These are phyloP conservation scores for Gastrolobium villosum DNA, from an alignment of 306 rosid species.

Conservation along the genomic window DNA sequence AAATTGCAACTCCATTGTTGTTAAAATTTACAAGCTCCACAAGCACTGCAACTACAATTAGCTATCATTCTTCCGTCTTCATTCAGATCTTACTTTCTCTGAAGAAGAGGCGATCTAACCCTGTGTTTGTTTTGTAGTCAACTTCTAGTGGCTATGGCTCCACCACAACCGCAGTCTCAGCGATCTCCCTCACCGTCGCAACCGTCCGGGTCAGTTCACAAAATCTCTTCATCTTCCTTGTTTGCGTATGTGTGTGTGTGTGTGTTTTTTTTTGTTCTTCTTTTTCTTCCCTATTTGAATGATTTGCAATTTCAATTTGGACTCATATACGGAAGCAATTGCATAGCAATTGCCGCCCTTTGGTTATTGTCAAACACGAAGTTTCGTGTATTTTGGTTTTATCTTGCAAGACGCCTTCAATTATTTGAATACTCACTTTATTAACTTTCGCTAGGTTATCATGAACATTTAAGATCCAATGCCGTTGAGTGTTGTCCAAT, in stretches of 20 bases:
- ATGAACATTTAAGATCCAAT: slow-evolving; percentile 29
- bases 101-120: slow-evolving; percentile 40
- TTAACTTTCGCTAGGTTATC: slow-evolving; percentile 32
- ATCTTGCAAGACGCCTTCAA: not conserved
- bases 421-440: not conserved
- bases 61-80: slow-evolving; percentile 35
- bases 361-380: slow-evolving; percentile 26
- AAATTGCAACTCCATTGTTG: not conserved
- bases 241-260: not conserved
- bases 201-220: slow-evolving; percentile 84
- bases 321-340: slow-evolving; percentile 40
- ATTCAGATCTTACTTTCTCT: slow-evolving; percentile 52
- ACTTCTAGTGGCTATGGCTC: slow-evolving; percentile 79
- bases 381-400: slow-evolving; percentile 30
- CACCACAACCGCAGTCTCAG: slow-evolving; percentile 74
- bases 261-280: not conserved
- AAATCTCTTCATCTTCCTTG: not conserved
- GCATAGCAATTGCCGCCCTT: slow-evolving; percentile 35
- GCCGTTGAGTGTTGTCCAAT: slow-evolving; percentile 48
- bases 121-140: slow-evolving; percentile 26
- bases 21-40: slow-evolving; percentile 26
- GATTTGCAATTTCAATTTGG: slow-evolving; percentile 24
- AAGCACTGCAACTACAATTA: slow-evolving; percentile 34
- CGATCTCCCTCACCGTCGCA: slow-evolving; percentile 97
- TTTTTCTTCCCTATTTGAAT: not conserved